A percentile compares a stretch with the other conserved stretches of the same genome.
phyloP scores from a whole-genome alignment of 163 green algal genomes.

The Smithsoniella earleae region DNA sequence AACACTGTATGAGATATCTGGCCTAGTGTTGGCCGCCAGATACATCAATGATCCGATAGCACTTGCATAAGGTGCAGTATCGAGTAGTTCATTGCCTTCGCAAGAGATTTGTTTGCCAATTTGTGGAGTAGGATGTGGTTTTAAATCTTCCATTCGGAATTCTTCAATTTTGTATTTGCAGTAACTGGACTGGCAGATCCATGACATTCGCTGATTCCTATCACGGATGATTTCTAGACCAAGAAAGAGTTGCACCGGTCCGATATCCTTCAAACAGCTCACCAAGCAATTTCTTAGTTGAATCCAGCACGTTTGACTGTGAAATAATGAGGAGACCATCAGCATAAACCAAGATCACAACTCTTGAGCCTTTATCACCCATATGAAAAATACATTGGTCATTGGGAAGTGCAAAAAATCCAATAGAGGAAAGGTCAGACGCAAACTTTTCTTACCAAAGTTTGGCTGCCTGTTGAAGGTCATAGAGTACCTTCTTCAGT shows the following conservation, averaged over 20 bases:
- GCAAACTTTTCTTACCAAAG: conserved; percentile 38
- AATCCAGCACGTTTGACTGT: no score
- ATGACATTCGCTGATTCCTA: background rate
- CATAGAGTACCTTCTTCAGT: conserved; percentile 42
- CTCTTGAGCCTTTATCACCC: background rate
- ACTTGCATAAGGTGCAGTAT: conserved; percentile 35
- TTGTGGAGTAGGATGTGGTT: no score
- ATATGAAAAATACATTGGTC: conserved; percentile 41
- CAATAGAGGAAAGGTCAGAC: conserved; percentile 30
- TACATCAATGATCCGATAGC: conserved; percentile 39
- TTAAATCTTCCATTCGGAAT: conserved; percentile 6
- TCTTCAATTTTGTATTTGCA: background rate
- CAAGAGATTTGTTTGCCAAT: no score
- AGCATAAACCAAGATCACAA: conserved; percentile 38
- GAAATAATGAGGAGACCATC: conserved; percentile 39
- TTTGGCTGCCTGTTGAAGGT: conserved; percentile 40
- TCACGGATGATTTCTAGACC: conserved; percentile 41
- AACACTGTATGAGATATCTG: conserved; percentile 37
- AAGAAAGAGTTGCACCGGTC: conserved; percentile 35
- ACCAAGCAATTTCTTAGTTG: background rate
- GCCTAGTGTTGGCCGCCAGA: conserved; percentile 35
- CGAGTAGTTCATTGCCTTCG: no score
- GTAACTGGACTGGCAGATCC: background rate
- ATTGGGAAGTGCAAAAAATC: conserved; percentile 30
- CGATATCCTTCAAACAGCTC: conserved; percentile 41